These are phyloP conservation scores for Trichoderma orchidacearum DNA, from an alignment of 495 filamentous ascomycete species.

Conservation along the genomic window DNA sequence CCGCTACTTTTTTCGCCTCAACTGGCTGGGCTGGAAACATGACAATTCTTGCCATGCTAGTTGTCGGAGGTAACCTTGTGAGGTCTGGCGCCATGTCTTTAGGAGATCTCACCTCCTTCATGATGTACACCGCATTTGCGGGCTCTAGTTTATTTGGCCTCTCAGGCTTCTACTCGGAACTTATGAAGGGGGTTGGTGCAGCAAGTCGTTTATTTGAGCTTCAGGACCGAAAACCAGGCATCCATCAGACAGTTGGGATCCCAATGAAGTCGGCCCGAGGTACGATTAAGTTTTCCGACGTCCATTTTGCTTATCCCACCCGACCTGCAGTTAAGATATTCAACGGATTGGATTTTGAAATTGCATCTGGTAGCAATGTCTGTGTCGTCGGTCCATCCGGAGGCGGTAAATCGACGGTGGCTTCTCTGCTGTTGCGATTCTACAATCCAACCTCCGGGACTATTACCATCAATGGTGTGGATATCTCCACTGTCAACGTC, in stretches of 20 bases:
- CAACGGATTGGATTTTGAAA: slow-evolving; percentile 74
- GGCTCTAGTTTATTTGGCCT: slow-evolving; percentile 84
- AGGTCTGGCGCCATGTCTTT: slow-evolving; percentile 72
- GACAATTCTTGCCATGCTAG: slow-evolving; percentile 85
- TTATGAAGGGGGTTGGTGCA: slow-evolving; percentile 97
- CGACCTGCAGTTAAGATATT: slow-evolving; percentile 85
- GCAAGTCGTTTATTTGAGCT: slow-evolving; percentile 91
- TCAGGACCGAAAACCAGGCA: slow-evolving; percentile 81
- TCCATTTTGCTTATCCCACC: slow-evolving; percentile 82
- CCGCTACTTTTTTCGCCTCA: slow-evolving; percentile 81
- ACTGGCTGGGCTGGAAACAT: slow-evolving; percentile 88
- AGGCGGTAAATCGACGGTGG: slow-evolving; percentile 91
- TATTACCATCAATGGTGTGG: slow-evolving; percentile 72
- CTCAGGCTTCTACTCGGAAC: slow-evolving; percentile 90
- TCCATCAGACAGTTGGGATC: slow-evolving; percentile 66
- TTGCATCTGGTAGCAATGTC: slow-evolving; percentile 84
- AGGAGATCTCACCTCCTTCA: slow-evolving; percentile 88
- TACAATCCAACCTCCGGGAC: slow-evolving; percentile 69
- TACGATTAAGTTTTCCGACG: slow-evolving; percentile 70
- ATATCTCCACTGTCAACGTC: slow-evolving; percentile 78
- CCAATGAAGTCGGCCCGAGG: slow-evolving; percentile 73
- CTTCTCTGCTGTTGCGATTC: slow-evolving; percentile 75
- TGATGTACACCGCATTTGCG: slow-evolving; percentile 96
- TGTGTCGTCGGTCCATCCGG: slow-evolving; percentile 93
- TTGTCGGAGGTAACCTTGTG: slow-evolving; percentile 83